These are phyloP conservation scores for Ramaria sp. DNA, from an alignment of 768 basidiomycete species.

Conservation along the genomic window DNA sequence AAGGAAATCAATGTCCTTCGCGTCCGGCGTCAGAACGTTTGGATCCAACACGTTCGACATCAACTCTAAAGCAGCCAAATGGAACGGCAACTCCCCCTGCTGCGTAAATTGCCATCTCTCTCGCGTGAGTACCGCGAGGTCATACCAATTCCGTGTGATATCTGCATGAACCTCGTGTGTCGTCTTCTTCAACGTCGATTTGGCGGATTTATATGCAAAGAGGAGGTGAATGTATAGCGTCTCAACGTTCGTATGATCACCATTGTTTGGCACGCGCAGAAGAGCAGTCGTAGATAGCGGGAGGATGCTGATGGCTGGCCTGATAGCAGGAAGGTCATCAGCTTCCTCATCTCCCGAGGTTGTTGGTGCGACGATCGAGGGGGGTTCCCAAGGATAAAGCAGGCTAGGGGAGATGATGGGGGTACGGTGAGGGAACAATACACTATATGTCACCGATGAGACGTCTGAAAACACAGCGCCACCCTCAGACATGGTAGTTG, in stretches of 20 bases:
- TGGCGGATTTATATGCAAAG: slow-evolving; percentile 32
- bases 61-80: slow-evolving; percentile 45
- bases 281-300: slow-evolving; percentile 51
- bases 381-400: slow-evolving; percentile 32
- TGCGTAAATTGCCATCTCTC: slow-evolving; percentile 28
- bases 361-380: slow-evolving; percentile 33
- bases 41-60: slow-evolving; percentile 9
- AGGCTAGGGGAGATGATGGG: slow-evolving; percentile 28
- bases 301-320: slow-evolving; percentile 30
- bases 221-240: slow-evolving; percentile 59
- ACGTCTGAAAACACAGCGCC: slow-evolving; percentile 7
- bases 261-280: slow-evolving; percentile 40
- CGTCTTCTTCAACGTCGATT: slow-evolving; percentile 26
- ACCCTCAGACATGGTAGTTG: not conserved
- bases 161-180: slow-evolving; percentile 34
- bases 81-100: slow-evolving; percentile 45
- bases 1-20: not conserved
- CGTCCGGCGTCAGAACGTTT: not conserved
- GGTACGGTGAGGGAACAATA: slow-evolving; percentile 16
- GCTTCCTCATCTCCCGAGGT: slow-evolving; percentile 20
- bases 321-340: slow-evolving; percentile 24
- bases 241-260: slow-evolving; percentile 30
- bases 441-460: slow-evolving; percentile 5
- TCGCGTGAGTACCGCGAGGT: slow-evolving; percentile 52
- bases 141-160: slow-evolving; percentile 58